Base-by-base conservation (phyloP, 2,329 filamentous ascomycete genomes). In the Rhynchosporium agropyri region DNA sequence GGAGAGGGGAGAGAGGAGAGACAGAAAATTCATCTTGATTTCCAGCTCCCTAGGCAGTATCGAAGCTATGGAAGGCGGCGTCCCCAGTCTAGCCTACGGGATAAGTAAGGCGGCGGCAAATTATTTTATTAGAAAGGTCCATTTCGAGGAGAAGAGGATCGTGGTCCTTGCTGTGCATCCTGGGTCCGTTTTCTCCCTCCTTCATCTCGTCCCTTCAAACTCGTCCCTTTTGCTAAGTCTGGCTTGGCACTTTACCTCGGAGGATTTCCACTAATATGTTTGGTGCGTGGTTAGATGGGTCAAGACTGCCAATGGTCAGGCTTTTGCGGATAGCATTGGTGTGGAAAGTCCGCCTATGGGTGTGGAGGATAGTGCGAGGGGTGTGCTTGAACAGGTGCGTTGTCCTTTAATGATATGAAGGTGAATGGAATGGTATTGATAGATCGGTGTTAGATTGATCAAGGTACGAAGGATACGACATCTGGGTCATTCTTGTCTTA, bases 251-350 rank as follows among this genome's bases (percentile, higher is more conserved):
- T 20, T 20, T 20, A 20, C 20, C 20, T 20, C 20, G 20, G 20
- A 20, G 20, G 20, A 20, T 20, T 20, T 20, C 1, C 20, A 10
- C 20, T 43, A 3, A 20, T 26, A 15, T 4, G 20, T 29, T 43
- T 20, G 20, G 15, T 40, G 45, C 13, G 33, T 49, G 43, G 12
- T 8, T 58, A 71, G 70, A 57, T 77, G 76, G 69, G 76, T 79
- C 0, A 74, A 78, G 63, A 81, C 79, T 0, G 77, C 76, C 4
- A 77, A 79, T 71, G 79, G 79, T 0, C 76, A 77, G 61, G 60
- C 54, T 0, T 76, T 72, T 40, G 77, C 78, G 0, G 64, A 71
- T 53, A 55, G 46, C 0, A 54, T 73, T 9, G 77, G 76, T 0
- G 53, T 77, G 2, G 60, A 70, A 1, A 63, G 74, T 46, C 77